phyloP scores from a whole-genome alignment of 345 rosid species.

The Lumnitzera racemosa region DNA sequence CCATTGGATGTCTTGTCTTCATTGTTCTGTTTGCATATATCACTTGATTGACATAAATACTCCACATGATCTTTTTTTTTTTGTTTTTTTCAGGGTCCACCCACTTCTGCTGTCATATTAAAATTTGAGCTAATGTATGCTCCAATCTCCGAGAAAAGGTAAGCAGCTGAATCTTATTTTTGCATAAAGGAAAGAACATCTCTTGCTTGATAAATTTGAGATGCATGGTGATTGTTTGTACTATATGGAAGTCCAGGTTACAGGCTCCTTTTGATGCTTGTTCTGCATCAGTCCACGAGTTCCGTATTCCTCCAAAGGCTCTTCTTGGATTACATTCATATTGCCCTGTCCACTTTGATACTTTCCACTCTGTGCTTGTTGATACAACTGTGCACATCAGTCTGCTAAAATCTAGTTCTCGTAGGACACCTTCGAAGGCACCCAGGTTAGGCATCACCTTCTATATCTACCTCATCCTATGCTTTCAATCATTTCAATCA shows the following conservation, averaged over 20 bases:
- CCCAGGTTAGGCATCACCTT: conserved; percentile 50
- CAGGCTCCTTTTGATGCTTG: conserved; percentile 44
- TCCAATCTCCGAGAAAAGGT: conserved; percentile 47
- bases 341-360: conserved; percentile 88
- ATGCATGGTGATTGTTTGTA: conserved; percentile 6
- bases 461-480: background rate
- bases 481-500: background rate
- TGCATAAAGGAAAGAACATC: background rate
- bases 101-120: conserved; percentile 69
- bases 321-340: conserved; percentile 89
- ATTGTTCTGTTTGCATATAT: background rate
- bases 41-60: background rate
- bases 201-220: too few relatives aligned
- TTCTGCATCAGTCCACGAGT: conserved; percentile 74
- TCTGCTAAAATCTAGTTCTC: conserved; percentile 55
- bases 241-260: conserved; percentile 41
- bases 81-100: conserved; percentile 45
- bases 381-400: conserved; percentile 74
- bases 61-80: conserved; percentile 8
- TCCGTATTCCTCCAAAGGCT: conserved; percentile 86
- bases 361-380: conserved; percentile 72
- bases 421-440: conserved; percentile 26
- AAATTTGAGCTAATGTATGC: conserved; percentile 94
- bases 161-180: conserved; percentile 15
- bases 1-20: background rate